phyloP scores from a whole-genome alignment of 768 basidiomycete species.

The Pluteus cervinus region DNA sequence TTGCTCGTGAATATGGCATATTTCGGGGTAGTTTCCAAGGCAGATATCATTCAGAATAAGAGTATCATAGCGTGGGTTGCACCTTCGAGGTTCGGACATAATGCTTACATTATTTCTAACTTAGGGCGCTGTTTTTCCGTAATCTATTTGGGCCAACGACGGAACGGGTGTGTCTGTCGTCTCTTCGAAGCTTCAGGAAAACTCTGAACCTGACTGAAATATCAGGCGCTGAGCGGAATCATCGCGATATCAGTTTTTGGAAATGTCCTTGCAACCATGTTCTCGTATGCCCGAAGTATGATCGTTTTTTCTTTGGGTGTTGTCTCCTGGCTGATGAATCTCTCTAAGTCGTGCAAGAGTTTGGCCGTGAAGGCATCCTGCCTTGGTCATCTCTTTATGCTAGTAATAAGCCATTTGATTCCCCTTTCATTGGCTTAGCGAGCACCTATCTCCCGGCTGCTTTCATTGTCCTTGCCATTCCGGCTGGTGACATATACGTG shows the following conservation, averaged over 20 bases:
- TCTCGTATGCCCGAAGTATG: no score
- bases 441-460: conserved; percentile 32
- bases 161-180: conserved; percentile 27
- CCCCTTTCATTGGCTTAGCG: conserved; percentile 53
- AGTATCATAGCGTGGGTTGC: conserved; percentile 62
- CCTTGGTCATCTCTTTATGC: conserved; percentile 57
- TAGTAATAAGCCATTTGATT: conserved; percentile 53
- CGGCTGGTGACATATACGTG: conserved; percentile 62
- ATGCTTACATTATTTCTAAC: conserved; percentile 51
- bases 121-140: conserved; percentile 64
- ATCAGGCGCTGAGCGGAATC: conserved; percentile 32
- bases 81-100: neutral
- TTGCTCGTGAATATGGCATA: conserved; percentile 61
- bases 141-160: conserved; percentile 55
- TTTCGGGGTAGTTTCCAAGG: conserved; percentile 59
- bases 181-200: neutral
- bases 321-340: conserved; percentile 5
- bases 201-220: neutral
- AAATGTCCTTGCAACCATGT: conserved; percentile 44
- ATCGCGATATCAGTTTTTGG: conserved; percentile 54
- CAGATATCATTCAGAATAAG: conserved; percentile 53
- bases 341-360: conserved; percentile 49
- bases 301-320: conserved; percentile 3
- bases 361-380: conserved; percentile 57
- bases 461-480: conserved; percentile 33